Percentiles rank a stretch among this genome's conserved stretches.
phyloP scores from a whole-genome alignment of 352 stramenopile species.

The Globisporangium megalacanthum region DNA sequence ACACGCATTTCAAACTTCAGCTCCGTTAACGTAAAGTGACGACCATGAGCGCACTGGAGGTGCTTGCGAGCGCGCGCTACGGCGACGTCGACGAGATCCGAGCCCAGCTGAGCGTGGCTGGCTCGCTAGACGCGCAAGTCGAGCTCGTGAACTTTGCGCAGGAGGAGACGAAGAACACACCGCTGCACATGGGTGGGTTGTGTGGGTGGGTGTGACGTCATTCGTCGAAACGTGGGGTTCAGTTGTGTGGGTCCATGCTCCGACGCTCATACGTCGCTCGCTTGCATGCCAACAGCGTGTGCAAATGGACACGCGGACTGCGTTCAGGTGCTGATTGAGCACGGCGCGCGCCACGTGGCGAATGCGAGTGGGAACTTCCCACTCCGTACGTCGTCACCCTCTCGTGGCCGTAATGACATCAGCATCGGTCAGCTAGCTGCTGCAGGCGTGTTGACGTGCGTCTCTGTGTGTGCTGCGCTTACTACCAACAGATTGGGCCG shows the following conservation, averaged over 20 bases:
- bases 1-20: not conserved
- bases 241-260: not conserved
- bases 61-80: constrained; percentile 64
- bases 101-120: constrained; percentile 24
- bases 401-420: too few species aligned
- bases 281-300: constrained; percentile 38
- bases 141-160: constrained; percentile 70
- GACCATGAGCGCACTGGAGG: constrained; percentile 34
- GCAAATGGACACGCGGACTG: constrained; percentile 71
- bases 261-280: not conserved
- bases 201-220: too few species aligned
- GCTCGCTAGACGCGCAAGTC: constrained; percentile 14
- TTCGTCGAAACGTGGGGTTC: not conserved
- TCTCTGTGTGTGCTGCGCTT: not conserved
- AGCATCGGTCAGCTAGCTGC: not conserved
- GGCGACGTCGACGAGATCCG: constrained; percentile 65
- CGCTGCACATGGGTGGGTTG: constrained; percentile 75
- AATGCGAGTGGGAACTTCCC: constrained; percentile 76
- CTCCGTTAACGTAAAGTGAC: too few species aligned
- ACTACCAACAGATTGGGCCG: constrained; percentile 60
- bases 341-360: constrained; percentile 48
- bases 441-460: not conserved
- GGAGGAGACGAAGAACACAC: constrained; percentile 68
- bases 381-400: constrained; percentile 43
- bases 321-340: constrained; percentile 48